Evolutionary conservation across 2,329 filamentous ascomycete species (phyloP).

Genomic region (Verticillium tricorpus): DNA sequence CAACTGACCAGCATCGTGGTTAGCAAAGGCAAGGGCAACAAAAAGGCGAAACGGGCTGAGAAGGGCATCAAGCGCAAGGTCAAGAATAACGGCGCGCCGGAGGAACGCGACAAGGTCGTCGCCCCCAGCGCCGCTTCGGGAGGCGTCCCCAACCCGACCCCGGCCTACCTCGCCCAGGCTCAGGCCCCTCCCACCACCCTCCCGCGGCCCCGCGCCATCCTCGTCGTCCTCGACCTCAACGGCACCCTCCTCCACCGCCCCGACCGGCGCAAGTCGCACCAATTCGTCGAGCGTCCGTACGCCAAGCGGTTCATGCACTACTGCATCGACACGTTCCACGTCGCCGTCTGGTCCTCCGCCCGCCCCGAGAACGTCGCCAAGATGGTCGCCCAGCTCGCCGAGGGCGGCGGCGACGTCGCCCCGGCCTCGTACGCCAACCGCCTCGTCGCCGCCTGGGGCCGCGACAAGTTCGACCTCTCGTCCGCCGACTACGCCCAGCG

Average conservation of each 20-base stretch:
- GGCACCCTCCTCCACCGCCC: slow-evolving; percentile 80
- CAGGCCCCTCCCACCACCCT: slow-evolving; percentile 35
- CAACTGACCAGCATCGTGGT: neutral
- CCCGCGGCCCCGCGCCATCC: slow-evolving; percentile 53
- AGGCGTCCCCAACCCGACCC: slow-evolving; percentile 56
- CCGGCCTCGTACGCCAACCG: slow-evolving; percentile 39
- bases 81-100: neutral
- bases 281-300: slow-evolving; percentile 63
- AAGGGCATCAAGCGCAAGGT: slow-evolving; percentile 1
- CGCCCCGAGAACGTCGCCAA: slow-evolving; percentile 63
- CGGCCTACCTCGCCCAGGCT: slow-evolving; percentile 56
- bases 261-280: slow-evolving; percentile 35
- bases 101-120: slow-evolving; percentile 11
- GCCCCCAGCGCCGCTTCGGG: slow-evolving; percentile 39
- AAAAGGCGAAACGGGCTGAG: neutral
- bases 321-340: slow-evolving; percentile 67
- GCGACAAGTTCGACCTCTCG: slow-evolving; percentile 70
- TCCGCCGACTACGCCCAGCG: slow-evolving; percentile 59
- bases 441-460: slow-evolving; percentile 70
- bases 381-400: slow-evolving; percentile 64
- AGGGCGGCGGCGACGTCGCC: slow-evolving; percentile 18
- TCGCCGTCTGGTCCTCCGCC: slow-evolving; percentile 91
- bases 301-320: slow-evolving; percentile 67
- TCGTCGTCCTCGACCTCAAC: slow-evolving; percentile 89
- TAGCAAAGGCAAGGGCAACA: neutral